Conservation (phyloP, 2,329 filamentous ascomycete species). For the Metarhizium album region DNA sequence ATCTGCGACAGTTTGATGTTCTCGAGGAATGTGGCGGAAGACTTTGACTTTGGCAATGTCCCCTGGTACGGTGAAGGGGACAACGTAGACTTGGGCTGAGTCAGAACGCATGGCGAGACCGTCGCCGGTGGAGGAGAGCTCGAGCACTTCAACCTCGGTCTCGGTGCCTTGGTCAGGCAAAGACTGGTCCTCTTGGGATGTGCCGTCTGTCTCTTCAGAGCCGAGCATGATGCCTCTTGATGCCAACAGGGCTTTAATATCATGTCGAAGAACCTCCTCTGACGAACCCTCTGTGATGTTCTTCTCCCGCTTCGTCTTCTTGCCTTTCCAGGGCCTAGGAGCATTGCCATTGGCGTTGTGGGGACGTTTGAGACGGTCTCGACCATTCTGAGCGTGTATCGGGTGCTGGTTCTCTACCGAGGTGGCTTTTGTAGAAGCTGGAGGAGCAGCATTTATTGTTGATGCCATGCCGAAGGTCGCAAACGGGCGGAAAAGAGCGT, state of each 20-base stretch:
- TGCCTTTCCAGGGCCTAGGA: slow-evolving; percentile 23
- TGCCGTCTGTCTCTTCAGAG: slow-evolving; percentile 13
- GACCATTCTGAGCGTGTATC: background rate
- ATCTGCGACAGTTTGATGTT: slow-evolving; percentile 68
- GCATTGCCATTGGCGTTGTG: slow-evolving; percentile 3
- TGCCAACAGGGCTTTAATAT: slow-evolving; percentile 46
- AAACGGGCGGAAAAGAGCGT: background rate
- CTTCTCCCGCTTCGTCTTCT: slow-evolving; percentile 47
- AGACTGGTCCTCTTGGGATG: slow-evolving; percentile 19
- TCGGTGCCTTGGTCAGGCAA: slow-evolving; percentile 62
- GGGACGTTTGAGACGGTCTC: slow-evolving; percentile 1
- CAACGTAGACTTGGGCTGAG: slow-evolving; percentile 61
- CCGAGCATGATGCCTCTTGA: slow-evolving; percentile 21
- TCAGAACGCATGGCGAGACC: slow-evolving; percentile 66
- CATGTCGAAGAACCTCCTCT: slow-evolving; percentile 56
- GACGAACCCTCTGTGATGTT: slow-evolving; percentile 51
- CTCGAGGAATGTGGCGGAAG: slow-evolving; percentile 54
- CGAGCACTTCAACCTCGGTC: slow-evolving; percentile 69
- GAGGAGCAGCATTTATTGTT: slow-evolving; percentile 2
- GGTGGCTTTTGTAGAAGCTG: background rate
- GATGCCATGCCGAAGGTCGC: slow-evolving; percentile 10
- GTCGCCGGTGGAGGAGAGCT: slow-evolving; percentile 85
- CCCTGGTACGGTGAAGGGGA: slow-evolving; percentile 81
- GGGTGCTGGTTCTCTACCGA: background rate
- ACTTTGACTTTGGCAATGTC: slow-evolving; percentile 72